These are phyloP conservation scores for Neurospora sp. DNA, from an alignment of 495 filamentous ascomycete genomes.

Conservation along the genomic window DNA sequence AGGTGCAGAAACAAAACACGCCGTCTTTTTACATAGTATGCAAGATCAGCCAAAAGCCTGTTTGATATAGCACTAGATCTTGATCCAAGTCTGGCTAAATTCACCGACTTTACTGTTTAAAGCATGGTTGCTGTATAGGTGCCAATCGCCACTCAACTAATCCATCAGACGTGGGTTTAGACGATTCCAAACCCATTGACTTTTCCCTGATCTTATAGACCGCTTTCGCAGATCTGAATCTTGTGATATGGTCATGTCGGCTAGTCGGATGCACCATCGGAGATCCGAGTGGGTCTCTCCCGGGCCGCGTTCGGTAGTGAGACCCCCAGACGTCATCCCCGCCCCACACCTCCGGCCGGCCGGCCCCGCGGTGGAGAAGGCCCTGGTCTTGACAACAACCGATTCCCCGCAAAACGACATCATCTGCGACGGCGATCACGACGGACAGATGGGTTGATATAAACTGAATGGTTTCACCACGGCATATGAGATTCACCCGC, in stretches of 20 bases:
- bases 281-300: neutral
- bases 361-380: neutral
- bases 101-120: neutral
- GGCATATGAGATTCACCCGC: neutral
- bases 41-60: neutral
- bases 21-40: too few relatives aligned
- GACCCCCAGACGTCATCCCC: neutral
- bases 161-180: neutral
- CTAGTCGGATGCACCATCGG: neutral
- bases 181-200: neutral
- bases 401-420: neutral
- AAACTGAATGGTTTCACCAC: neutral
- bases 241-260: neutral
- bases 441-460: neutral
- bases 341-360: neutral
- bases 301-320: neutral
- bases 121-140: neutral
- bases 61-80: neutral
- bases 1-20: neutral
- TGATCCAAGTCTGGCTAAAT: neutral
- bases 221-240: neutral
- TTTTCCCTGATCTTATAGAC: neutral
- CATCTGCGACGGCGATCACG: neutral
- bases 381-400: neutral
- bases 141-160: neutral